phyloP scores from a whole-genome alignment of 352 stramenopile species.

The Stramenopiles sp. region DNA sequence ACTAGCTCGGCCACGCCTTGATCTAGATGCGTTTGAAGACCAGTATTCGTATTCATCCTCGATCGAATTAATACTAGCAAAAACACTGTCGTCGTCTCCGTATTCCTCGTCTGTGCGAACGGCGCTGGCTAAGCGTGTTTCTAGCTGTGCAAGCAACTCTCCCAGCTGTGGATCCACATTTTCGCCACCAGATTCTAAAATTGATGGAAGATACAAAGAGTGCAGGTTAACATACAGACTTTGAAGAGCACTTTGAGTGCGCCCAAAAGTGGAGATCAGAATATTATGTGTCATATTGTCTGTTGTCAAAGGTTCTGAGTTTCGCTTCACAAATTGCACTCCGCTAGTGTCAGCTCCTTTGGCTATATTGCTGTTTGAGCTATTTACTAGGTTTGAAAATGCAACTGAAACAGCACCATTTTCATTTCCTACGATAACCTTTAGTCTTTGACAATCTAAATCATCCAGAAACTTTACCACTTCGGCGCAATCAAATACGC shows the following conservation, averaged over 20 bases:
- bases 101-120: not conserved
- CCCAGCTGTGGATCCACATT: not conserved
- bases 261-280: not conserved
- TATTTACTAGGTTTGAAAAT: not conserved
- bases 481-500: not conserved
- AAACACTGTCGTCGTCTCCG: not conserved
- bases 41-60: slow-evolving; percentile 64
- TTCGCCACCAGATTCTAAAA: not conserved
- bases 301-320: not conserved
- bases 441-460: not conserved
- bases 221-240: not conserved
- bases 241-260: not conserved
- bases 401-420: not conserved
- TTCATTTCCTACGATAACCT: not conserved
- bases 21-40: slow-evolving; percentile 39
- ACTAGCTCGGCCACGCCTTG: slow-evolving; percentile 33
- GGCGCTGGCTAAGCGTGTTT: not conserved
- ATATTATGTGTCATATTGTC: not conserved
- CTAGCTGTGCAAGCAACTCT: not conserved
- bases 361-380: not conserved
- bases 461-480: not conserved
- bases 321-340: not conserved
- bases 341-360: not conserved
- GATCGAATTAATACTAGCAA: slow-evolving; percentile 43
- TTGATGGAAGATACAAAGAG: not conserved